Conservation (phyloP, 352 stramenopile genomes). For the Pilasporangium apinafurcum region DNA sequence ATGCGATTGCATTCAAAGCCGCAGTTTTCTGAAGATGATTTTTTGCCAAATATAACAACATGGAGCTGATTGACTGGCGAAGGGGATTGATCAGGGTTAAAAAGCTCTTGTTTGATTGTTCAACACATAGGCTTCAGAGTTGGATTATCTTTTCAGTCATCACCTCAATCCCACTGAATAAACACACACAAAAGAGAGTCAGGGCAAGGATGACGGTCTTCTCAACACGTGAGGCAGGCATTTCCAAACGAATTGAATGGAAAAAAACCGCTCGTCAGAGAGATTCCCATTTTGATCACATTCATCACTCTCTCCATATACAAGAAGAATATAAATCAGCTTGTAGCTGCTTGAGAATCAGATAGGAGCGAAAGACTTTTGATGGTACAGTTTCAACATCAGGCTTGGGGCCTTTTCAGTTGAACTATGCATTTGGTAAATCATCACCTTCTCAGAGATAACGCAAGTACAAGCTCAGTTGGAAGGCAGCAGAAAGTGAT, state of each 20-base stretch:
- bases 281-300: slow-evolving; percentile 80
- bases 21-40: slow-evolving; percentile 29
- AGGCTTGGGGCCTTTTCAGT: slow-evolving; percentile 54
- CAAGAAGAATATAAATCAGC: neutral
- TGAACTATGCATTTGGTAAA: slow-evolving; percentile 79
- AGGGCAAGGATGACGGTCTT: slow-evolving; percentile 79
- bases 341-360: no score
- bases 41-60: slow-evolving; percentile 20
- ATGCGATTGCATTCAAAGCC: slow-evolving; percentile 16
- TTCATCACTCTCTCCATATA: slow-evolving; percentile 56
- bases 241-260: slow-evolving; percentile 25
- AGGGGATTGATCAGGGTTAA: slow-evolving; percentile 80
- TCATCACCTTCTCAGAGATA: slow-evolving; percentile 52
- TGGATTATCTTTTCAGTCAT: slow-evolving; percentile 78
- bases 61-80: no score
- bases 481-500: slow-evolving; percentile 85
- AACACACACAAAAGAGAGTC: slow-evolving; percentile 26
- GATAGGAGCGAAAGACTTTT: slow-evolving; percentile 87
- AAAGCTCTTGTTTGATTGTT: slow-evolving; percentile 73
- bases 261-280: no score
- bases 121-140: slow-evolving; percentile 80
- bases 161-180: slow-evolving; percentile 35
- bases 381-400: slow-evolving; percentile 58
- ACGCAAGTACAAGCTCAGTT: slow-evolving; percentile 61
- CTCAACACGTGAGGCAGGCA: slow-evolving; percentile 36